These are phyloP conservation scores for Synchytrium microbalum DNA, from an alignment of 371 early-diverging fungal genomes.

Conservation along the genomic window DNA sequence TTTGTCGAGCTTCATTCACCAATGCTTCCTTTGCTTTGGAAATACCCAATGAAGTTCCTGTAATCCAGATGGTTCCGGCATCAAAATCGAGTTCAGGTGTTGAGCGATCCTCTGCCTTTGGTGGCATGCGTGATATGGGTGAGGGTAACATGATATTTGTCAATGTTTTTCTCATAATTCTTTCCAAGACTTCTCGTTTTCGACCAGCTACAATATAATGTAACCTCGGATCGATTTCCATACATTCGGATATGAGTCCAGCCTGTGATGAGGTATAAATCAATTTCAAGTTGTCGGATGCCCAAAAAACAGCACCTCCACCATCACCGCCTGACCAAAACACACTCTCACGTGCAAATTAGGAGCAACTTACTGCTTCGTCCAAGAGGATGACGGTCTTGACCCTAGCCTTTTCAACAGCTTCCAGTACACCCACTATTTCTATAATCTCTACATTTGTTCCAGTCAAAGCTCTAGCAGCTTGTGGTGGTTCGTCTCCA, in stretches of 20 bases:
- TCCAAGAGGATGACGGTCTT: conserved; percentile 27
- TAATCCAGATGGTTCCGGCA: conserved; percentile 23
- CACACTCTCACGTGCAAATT: neutral
- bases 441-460: conserved; percentile 32
- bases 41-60: conserved; percentile 23
- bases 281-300: neutral
- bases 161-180: conserved; percentile 64
- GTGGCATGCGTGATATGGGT: conserved; percentile 34
- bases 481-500: neutral
- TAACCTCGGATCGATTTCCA: conserved; percentile 22
- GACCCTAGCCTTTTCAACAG: conserved; percentile 30
- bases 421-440: conserved; percentile 32
- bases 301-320: conserved; percentile 1
- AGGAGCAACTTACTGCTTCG: conserved; percentile 15
- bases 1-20: conserved; percentile 3
- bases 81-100: conserved; percentile 5
- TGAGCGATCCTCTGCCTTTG: conserved; percentile 6
- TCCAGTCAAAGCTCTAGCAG: conserved; percentile 5
- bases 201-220: conserved; percentile 58
- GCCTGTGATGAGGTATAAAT: conserved; percentile 11
- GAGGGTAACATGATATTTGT: conserved; percentile 69
- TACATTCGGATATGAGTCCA: conserved; percentile 18
- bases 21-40: conserved; percentile 13
- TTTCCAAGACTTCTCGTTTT: conserved; percentile 54
- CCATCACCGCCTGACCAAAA: neutral